Conservation (phyloP, 306 rosid species). For the Fragaria ananassa region DNA sequence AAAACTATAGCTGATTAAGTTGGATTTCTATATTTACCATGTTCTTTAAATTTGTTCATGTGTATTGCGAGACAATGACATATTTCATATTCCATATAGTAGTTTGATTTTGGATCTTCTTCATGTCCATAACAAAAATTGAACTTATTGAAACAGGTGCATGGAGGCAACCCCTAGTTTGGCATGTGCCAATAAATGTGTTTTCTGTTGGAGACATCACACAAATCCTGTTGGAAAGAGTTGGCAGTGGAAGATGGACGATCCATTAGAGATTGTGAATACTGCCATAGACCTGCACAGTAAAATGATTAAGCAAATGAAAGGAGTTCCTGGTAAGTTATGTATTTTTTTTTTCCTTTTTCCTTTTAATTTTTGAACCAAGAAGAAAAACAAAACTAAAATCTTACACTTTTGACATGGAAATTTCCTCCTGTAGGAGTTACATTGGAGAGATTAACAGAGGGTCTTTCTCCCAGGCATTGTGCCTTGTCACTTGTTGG, state of each 20-base stretch:
- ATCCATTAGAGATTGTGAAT: conserved; percentile 79
- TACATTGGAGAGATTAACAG: conserved; percentile 74
- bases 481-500: conserved; percentile 99
- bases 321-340: conserved; percentile 94
- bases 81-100: conserved; percentile 5
- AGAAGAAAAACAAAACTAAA: neutral
- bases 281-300: conserved; percentile 73
- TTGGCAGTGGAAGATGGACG: conserved; percentile 99
- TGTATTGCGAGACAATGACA: neutral
- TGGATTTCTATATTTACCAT: neutral
- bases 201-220: conserved; percentile 99
- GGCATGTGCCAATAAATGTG: conserved; percentile 98
- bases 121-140: neutral
- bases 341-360: neutral
- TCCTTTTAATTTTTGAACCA: neutral
- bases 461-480: conserved; percentile 90
- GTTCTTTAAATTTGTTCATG: neutral
- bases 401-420: conserved; percentile 5
- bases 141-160: conserved; percentile 57
- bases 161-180: conserved; percentile 99
- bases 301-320: conserved; percentile 97
- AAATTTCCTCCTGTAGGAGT: conserved; percentile 56
- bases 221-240: conserved; percentile 98
- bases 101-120: conserved; percentile 2
- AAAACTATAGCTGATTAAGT: neutral